Percentiles rank a stretch among this genome's conserved stretches.
These are phyloP conservation scores for Clavaria fumosa DNA, from an alignment of 768 basidiomycete species.

Conservation along the genomic window DNA sequence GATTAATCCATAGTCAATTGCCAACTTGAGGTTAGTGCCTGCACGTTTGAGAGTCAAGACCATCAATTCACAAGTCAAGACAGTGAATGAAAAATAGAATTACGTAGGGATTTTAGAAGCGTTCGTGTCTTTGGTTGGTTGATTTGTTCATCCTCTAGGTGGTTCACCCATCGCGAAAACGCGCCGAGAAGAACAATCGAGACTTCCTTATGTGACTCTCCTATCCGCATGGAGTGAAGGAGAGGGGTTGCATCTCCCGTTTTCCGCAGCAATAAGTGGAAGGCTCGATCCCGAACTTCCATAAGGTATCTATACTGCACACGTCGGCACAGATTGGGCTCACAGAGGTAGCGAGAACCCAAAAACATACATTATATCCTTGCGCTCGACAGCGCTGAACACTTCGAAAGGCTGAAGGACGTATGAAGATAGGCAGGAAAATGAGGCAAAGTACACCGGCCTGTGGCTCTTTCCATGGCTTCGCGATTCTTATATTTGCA, in stretches of 20 bases:
- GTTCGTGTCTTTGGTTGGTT: constrained; percentile 49
- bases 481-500: constrained; percentile 5
- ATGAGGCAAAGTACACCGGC: constrained; percentile 16
- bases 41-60: background rate
- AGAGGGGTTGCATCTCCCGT: constrained; percentile 79
- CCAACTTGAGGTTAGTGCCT: constrained; percentile 80
- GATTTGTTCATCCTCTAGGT: constrained; percentile 71
- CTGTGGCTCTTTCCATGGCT: constrained; percentile 38
- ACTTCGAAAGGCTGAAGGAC: constrained; percentile 36
- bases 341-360: no score
- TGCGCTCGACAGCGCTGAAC: constrained; percentile 70
- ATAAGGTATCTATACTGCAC: no score
- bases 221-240: constrained; percentile 79
- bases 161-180: constrained; percentile 83
- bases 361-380: constrained; percentile 71
- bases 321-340: no score
- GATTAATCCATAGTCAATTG: constrained; percentile 78
- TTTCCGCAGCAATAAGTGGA: constrained; percentile 70
- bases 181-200: constrained; percentile 82
- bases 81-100: background rate
- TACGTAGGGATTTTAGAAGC: constrained; percentile 68
- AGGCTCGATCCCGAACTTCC: constrained; percentile 69
- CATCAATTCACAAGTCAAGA: constrained; percentile 3
- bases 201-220: constrained; percentile 60
- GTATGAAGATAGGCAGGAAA: constrained; percentile 27